Evolutionary conservation across 805 yeast species (phyloP).

Genomic region (Kazachstania africana): DNA sequence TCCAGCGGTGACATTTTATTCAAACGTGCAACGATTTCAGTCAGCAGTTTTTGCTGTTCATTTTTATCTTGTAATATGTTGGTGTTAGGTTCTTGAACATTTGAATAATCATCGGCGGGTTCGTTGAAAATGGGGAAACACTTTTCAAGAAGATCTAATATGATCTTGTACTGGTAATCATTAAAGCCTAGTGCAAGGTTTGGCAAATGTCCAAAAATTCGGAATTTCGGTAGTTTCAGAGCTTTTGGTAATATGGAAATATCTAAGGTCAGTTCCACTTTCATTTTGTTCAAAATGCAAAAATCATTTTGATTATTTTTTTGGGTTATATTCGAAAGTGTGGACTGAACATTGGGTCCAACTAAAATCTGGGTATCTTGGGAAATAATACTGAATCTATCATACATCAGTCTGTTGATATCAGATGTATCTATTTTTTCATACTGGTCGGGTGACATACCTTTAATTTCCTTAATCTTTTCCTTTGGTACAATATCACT

Average conservation of each 20-base stretch:
- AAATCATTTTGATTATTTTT: conserved; percentile 30
- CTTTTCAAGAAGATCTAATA: conserved; percentile 65
- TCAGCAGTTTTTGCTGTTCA: conserved; percentile 18
- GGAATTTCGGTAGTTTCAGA: conserved; percentile 55
- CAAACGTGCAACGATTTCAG: conserved; percentile 14
- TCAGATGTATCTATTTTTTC: conserved; percentile 32
- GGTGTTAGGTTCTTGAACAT: conserved; percentile 3
- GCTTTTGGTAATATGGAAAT: conserved; percentile 80
- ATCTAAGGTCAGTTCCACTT: conserved; percentile 63
- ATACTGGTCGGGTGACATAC: conserved; percentile 62
- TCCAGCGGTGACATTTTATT: conserved; percentile 34
- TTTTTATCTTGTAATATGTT: conserved; percentile 2
- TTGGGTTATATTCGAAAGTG: conserved; percentile 59
- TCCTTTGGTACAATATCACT: conserved; percentile 71
- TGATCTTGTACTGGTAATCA: conserved; percentile 81
- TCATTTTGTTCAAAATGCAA: conserved; percentile 63
- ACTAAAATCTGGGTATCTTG: conserved; percentile 82
- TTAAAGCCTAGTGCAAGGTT: conserved; percentile 57
- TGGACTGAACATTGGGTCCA: conserved; percentile 69
- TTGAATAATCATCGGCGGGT: conserved; percentile 1
- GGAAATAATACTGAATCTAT: conserved; percentile 62
- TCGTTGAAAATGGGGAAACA: conserved; percentile 20
- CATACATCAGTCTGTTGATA: conserved; percentile 79
- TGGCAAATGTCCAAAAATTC: conserved; percentile 70
- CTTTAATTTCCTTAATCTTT: conserved; percentile 55